These are phyloP conservation scores for Lasiodiplodia gonubiensis DNA, from an alignment of 2,329 filamentous ascomycete species.

Conservation along the genomic window DNA sequence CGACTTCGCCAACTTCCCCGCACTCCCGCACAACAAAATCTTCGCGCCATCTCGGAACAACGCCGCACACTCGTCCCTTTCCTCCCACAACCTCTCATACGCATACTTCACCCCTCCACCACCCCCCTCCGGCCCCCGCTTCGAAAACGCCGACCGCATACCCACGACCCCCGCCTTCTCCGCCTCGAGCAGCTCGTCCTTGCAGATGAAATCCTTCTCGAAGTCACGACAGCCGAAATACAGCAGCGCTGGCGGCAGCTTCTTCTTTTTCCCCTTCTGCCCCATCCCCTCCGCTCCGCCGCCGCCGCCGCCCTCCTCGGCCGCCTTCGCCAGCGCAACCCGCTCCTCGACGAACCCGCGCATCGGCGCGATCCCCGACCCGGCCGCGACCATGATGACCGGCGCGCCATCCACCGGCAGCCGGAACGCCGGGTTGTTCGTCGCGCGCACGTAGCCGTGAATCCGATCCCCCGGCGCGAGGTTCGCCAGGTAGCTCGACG, in stretches of 20 bases:
- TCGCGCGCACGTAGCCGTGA: slow-evolving; percentile 42
- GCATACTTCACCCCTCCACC: slow-evolving; percentile 47
- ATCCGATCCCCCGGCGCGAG: slow-evolving; percentile 41
- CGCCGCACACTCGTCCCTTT: slow-evolving; percentile 49
- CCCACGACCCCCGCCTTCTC: neutral
- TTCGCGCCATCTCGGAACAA: slow-evolving; percentile 55
- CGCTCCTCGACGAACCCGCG: slow-evolving; percentile 44
- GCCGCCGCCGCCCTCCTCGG: neutral
- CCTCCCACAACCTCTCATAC: slow-evolving; percentile 55
- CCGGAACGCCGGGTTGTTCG: slow-evolving; percentile 43
- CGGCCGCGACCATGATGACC: slow-evolving; percentile 52
- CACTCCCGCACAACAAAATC: slow-evolving; percentile 68
- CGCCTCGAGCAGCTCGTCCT: slow-evolving; percentile 59
- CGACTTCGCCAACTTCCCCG: slow-evolving; percentile 49
- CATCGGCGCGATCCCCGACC: slow-evolving; percentile 41
- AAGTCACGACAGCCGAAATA: slow-evolving; percentile 66
- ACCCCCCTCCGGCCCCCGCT: slow-evolving; percentile 60
- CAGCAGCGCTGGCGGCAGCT: slow-evolving; percentile 63
- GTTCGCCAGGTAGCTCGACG: slow-evolving; percentile 43
- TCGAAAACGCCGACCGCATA: neutral
- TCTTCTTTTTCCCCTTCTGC: neutral
- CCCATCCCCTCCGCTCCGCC: too few species aligned
- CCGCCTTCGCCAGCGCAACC: slow-evolving; percentile 28
- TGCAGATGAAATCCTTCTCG: slow-evolving; percentile 63
- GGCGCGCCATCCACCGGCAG: slow-evolving; percentile 49